Conservation (phyloP, 129 eudicot genomes). For the Rutidosis leptorrhynchoides region DNA sequence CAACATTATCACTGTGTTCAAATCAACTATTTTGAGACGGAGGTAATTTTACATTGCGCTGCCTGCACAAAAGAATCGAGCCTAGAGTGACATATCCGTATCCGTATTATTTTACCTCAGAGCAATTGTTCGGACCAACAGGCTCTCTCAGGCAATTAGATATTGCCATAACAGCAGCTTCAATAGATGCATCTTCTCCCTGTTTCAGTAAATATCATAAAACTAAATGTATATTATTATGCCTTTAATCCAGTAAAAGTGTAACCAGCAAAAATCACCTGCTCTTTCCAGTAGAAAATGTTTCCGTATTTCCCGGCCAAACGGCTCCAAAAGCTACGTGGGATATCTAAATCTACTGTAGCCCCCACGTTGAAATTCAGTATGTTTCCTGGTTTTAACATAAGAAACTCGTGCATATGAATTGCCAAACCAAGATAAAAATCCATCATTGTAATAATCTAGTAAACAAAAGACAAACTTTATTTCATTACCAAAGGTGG, state of each 20-base stretch:
- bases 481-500: slow-evolving; percentile 98
- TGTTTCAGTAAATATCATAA: slow-evolving; percentile 29
- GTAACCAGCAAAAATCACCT: slow-evolving; percentile 35
- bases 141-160: slow-evolving; percentile 90
- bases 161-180: slow-evolving; percentile 96
- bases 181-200: slow-evolving; percentile 98
- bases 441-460: too few species aligned
- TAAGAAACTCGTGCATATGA: too few species aligned
- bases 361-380: slow-evolving; percentile 89
- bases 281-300: slow-evolving; percentile 95
- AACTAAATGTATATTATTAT: background rate
- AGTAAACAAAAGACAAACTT: too few species aligned
- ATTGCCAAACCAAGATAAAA: too few species aligned
- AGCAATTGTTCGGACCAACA: slow-evolving; percentile 78
- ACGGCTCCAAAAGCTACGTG: slow-evolving; percentile 98
- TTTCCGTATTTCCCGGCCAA: slow-evolving; percentile 94
- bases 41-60: too few species aligned
- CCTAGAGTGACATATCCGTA: too few species aligned
- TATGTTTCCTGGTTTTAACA: slow-evolving; percentile 63
- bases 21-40: too few species aligned
- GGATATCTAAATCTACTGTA: slow-evolving; percentile 78
- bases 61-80: too few species aligned
- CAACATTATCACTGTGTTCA: too few species aligned
- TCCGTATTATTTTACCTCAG: slow-evolving; percentile 69
- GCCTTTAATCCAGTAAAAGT: slow-evolving; percentile 7